phyloP scores from a whole-genome alignment of 1,284 basidiomycete species.

The Erythrobasidium hasegawianum region DNA sequence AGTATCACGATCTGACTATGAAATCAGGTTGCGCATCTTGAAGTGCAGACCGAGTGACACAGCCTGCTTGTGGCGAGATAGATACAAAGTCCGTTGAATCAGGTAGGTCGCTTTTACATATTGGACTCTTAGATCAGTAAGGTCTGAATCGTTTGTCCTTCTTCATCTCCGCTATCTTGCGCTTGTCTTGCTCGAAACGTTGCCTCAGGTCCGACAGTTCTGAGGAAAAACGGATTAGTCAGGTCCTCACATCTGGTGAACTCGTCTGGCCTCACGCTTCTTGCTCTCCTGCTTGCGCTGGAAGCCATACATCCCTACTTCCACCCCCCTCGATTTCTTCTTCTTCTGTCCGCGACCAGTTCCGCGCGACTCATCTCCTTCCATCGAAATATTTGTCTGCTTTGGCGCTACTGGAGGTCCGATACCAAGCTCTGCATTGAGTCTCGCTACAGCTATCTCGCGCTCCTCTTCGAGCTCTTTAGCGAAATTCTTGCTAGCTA shows the following conservation, averaged over 20 bases:
- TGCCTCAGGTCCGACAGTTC: conserved; percentile 5
- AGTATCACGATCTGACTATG: too few relatives aligned
- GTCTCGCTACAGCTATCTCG: conserved; percentile 1
- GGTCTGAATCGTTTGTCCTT: conserved; percentile 27
- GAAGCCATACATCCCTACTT: conserved; percentile 33
- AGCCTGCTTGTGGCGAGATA: too few relatives aligned
- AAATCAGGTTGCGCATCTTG: too few relatives aligned
- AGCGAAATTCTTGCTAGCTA: conserved; percentile 20
- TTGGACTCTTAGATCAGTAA: too few relatives aligned
- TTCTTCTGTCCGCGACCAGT: conserved; percentile 29
- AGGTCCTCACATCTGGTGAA: too few relatives aligned
- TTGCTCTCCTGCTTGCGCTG: conserved; percentile 15
- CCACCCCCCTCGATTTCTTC: conserved; percentile 29
- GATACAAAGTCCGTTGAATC: too few relatives aligned
- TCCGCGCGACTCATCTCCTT: conserved; percentile 15
- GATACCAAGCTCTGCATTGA: conserved; percentile 22
- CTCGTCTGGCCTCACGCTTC: conserved; percentile 20
- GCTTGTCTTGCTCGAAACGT: conserved; percentile 33
- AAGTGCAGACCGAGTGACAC: too few relatives aligned
- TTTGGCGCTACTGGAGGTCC: neutral
- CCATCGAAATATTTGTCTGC: neutral
- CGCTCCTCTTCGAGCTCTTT: conserved; percentile 10
- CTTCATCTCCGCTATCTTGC: conserved; percentile 33
- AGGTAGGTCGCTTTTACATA: too few relatives aligned
- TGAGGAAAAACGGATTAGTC: too few relatives aligned